These are phyloP conservation scores for Cutaneotrichosporon spelunceum DNA, from an alignment of 1,284 basidiomycete genomes.

Conservation along the genomic window DNA sequence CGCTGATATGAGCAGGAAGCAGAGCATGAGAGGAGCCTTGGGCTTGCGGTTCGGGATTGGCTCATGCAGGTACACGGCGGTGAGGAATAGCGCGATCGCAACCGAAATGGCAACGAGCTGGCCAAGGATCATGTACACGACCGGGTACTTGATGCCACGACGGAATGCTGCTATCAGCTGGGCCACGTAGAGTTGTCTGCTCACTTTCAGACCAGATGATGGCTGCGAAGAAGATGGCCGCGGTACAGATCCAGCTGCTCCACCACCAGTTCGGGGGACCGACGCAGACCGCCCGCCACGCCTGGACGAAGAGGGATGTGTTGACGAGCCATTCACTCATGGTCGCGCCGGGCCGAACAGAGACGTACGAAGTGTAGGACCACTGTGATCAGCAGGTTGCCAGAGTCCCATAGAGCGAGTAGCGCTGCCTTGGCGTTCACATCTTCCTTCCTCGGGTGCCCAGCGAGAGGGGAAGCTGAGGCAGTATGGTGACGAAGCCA, in stretches of 20 bases:
- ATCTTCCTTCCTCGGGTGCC: neutral
- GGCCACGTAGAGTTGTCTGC: constrained; percentile 10
- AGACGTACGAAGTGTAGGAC: constrained; percentile 58
- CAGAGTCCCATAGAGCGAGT: too few relatives aligned
- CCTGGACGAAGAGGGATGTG: constrained; percentile 65
- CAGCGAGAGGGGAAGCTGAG: neutral
- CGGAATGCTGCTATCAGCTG: constrained; percentile 50
- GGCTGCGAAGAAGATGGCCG: constrained; percentile 63
- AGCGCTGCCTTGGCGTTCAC: too few relatives aligned
- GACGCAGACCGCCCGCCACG: constrained; percentile 57
- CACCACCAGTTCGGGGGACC: constrained; percentile 66
- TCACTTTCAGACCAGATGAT: constrained; percentile 61
- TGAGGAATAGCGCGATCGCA: constrained; percentile 64
- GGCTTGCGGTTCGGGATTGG: constrained; percentile 18
- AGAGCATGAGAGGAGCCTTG: constrained; percentile 44
- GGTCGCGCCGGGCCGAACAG: constrained; percentile 19
- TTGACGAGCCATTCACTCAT: constrained; percentile 61
- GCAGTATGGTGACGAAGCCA: neutral
- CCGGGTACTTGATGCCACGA: constrained; percentile 58
- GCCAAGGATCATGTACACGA: constrained; percentile 71
- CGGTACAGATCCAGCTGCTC: constrained; percentile 68
- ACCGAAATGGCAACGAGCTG: constrained; percentile 71
- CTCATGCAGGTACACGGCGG: constrained; percentile 57
- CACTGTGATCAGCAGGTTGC: constrained; percentile 51
- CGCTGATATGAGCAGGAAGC: constrained; percentile 56